Evolutionary conservation across 2,329 filamentous ascomycete species (phyloP), one percentile per base, ranked within the genome.

Genomic region (Diaporthe aspalathi): DNA sequence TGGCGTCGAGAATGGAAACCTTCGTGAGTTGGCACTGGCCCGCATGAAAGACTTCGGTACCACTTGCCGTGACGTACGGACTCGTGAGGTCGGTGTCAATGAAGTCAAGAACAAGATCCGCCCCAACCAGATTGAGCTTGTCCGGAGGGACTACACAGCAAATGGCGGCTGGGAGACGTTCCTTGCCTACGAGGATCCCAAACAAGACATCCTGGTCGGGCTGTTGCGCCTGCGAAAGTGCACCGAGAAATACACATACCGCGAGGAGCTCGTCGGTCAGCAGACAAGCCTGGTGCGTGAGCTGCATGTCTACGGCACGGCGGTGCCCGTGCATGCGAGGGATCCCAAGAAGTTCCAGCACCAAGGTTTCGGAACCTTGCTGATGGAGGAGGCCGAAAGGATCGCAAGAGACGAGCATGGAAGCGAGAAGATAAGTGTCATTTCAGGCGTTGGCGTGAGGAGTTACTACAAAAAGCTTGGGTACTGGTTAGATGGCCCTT

Each of bases 101-200:
- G 96, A 99, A 83, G 95, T 99, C 75, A 99, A 99, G 85, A 92
- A 99, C 86, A 98, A 98, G 85, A 98, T 99, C 76, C 89, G 95
- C 1, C 96, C 96, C 0, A 97, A 95, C 75, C 95, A 99, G 80
- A 93, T 99, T 71, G 96, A 99, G 84, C 90, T 99, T 24, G 92
- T 99, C 38, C 92, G 96, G 32, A 89, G 96, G 75, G 96, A 99
- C 83, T 99, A 99, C 81, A 89, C 90, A 0, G 96, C 96, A 75
- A 99, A 99, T 80, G 95, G 93, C 49, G 97, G 96, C 29, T 99
- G 96, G 96, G 96, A 99, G 83, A 99, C 96, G 0, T 99, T 99
- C 83, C 86, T 99, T 6, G 95, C 96, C 1, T 99, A 99, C 78
- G 96, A 99, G 80, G 96, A 99, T 76, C 95, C 96, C 0, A 98